phyloP scores from a whole-genome alignment of 139 green algal genomes.

The Coelastrella sp. region DNA sequence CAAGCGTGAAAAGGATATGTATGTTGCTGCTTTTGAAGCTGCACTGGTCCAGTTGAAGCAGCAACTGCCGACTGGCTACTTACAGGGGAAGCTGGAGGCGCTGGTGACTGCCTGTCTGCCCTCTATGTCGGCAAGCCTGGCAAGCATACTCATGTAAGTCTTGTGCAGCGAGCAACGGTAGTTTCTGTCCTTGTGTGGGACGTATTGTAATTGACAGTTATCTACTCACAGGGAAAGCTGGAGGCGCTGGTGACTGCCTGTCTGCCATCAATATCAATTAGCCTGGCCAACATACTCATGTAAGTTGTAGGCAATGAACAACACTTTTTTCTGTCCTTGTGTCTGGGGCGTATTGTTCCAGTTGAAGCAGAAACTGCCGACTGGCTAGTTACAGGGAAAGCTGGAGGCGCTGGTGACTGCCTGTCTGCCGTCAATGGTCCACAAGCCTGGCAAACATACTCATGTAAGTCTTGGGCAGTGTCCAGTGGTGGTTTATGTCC shows the following conservation, averaged over 20 bases:
- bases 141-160: conserved; percentile 35
- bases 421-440: no score
- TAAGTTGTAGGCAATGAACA: background rate
- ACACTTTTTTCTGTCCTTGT: no score
- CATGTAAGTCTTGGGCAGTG: no score
- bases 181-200: no score
- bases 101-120: conserved; percentile 7
- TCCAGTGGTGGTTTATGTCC: no score
- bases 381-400: conserved; percentile 11
- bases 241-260: conserved; percentile 1
- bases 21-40: background rate
- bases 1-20: conserved; percentile 6
- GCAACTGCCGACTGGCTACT: conserved; percentile 11
- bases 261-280: conserved; percentile 15
- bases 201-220: background rate
- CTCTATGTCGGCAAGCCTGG: conserved; percentile 18
- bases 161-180: background rate
- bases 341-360: background rate
- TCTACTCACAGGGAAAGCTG: conserved; percentile 15
- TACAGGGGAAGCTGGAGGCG: conserved; percentile 21
- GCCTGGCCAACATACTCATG: conserved; percentile 32
- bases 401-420: background rate
- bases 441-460: no score
- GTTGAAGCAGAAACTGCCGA: conserved; percentile 2
- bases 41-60: conserved; percentile 10